These are phyloP conservation scores for Pythium aphanidermatum DNA, from an alignment of 352 stramenopile genomes.

Conservation along the genomic window DNA sequence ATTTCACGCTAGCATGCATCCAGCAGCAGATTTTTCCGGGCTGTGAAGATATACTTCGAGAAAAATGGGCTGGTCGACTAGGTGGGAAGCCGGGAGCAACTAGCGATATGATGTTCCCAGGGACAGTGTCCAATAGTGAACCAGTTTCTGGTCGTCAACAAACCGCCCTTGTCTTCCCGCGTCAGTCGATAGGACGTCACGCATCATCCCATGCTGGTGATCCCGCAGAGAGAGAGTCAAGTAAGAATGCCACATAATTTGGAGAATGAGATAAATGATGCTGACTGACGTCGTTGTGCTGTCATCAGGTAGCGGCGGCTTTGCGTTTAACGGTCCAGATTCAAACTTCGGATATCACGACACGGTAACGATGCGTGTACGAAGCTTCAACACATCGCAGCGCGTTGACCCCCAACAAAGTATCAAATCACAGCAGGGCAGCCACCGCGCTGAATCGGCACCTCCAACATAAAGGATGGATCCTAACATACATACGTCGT, in stretches of 20 bases:
- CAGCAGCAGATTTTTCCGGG: slow-evolving; percentile 49
- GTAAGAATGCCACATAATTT: no score
- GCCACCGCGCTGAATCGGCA: no score
- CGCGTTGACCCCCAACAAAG: slow-evolving; percentile 4
- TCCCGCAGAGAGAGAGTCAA: no score
- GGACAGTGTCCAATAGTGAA: neutral
- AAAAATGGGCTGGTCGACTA: slow-evolving; percentile 21
- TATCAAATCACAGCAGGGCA: no score
- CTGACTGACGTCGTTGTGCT: slow-evolving; percentile 1
- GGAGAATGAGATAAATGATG: no score
- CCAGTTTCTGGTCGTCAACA: neutral
- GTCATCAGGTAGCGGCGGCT: slow-evolving; percentile 17
- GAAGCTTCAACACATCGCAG: slow-evolving; percentile 12
- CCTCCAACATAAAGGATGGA: no score
- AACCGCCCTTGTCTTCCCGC: slow-evolving; percentile 8
- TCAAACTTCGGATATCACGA: neutral
- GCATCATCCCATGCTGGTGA: no score
- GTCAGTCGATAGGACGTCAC: slow-evolving; percentile 10
- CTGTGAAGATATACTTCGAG: slow-evolving; percentile 58
- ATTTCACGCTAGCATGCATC: slow-evolving; percentile 29
- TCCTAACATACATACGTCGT: no score
- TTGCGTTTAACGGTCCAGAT: slow-evolving; percentile 28
- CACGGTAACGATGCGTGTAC: slow-evolving; percentile 26
- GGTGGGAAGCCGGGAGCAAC: slow-evolving; percentile 12
- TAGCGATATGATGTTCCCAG: slow-evolving; percentile 5